A percentile compares a stretch with the other conserved stretches of the same genome.
Conservation (phyloP, 192 early-diverging fungal species). For the Coemansia sp. region DNA sequence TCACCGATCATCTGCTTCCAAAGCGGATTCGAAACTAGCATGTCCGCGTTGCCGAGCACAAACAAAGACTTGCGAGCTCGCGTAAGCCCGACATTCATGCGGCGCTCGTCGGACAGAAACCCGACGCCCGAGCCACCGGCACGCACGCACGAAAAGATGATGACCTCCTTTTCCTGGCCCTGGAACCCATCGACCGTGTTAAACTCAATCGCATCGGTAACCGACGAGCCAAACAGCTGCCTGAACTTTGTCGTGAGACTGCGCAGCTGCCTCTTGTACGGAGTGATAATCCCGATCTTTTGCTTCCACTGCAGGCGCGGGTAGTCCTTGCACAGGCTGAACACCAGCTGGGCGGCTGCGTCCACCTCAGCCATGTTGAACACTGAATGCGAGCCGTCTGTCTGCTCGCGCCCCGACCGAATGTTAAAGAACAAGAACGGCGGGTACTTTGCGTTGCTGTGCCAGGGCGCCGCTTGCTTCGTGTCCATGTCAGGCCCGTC, state of each 20-base stretch:
- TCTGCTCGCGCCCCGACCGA: conserved; percentile 60
- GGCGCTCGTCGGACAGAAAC: conserved; percentile 76
- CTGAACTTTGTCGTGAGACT: conserved; percentile 67
- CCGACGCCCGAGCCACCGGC: conserved; percentile 68
- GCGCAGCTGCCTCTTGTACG: conserved; percentile 84
- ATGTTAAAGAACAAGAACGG: conserved; percentile 82
- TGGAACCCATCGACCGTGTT: conserved; percentile 98
- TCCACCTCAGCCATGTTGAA: conserved; percentile 78
- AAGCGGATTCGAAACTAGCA: conserved; percentile 58
- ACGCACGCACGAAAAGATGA: conserved; percentile 93
- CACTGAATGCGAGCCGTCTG: conserved; percentile 62
- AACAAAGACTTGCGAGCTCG: conserved; percentile 82
- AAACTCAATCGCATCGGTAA: conserved; percentile 77
- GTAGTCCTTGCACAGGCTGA: conserved; percentile 58
- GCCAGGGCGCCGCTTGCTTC: conserved; percentile 71
- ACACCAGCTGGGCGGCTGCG: conserved; percentile 69
- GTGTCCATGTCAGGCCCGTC: conserved; percentile 71
- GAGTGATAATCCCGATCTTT: conserved; percentile 84
- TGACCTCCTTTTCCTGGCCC: conserved; percentile 95
- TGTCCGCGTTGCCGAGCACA: conserved; percentile 68
- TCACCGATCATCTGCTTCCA: conserved; percentile 78
- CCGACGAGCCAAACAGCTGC: conserved; percentile 57
- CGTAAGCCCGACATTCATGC: conserved; percentile 91
- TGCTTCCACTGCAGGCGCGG: conserved; percentile 62
- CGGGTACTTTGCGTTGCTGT: conserved; percentile 55